Conservation (phyloP, 805 yeast genomes). For the Saturnispora quitensis region DNA sequence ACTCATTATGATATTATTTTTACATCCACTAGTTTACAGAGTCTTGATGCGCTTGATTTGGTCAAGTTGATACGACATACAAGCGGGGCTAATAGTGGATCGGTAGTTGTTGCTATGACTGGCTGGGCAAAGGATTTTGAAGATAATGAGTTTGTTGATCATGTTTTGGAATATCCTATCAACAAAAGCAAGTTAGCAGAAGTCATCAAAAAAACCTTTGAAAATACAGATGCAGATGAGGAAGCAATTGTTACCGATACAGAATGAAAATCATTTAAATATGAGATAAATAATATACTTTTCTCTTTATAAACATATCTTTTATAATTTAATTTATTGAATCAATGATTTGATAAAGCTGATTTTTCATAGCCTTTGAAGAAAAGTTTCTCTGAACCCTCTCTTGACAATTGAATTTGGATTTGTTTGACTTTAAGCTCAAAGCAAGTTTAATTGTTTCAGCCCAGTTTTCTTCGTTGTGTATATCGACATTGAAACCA, state of each 20-base stretch:
- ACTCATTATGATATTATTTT: slow-evolving; percentile 78
- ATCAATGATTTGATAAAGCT: slow-evolving; percentile 13
- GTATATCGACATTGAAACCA: slow-evolving; percentile 47
- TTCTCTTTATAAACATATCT: background rate
- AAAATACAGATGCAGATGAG: slow-evolving; percentile 16
- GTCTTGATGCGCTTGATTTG: slow-evolving; percentile 65
- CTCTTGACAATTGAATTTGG: slow-evolving; percentile 20
- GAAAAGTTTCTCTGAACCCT: slow-evolving; percentile 35
- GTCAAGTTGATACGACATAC: slow-evolving; percentile 70
- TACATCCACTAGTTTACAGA: slow-evolving; percentile 61
- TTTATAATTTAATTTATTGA: background rate
- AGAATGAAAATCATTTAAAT: slow-evolving; percentile 12
- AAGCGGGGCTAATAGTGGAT: slow-evolving; percentile 61
- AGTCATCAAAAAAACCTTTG: slow-evolving; percentile 20
- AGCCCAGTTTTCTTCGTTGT: slow-evolving; percentile 47
- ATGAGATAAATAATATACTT: background rate
- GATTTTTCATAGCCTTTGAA: slow-evolving; percentile 34
- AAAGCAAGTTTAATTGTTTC: slow-evolving; percentile 33
- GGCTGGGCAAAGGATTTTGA: slow-evolving; percentile 61
- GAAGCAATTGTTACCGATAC: slow-evolving; percentile 29
- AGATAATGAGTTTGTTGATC: slow-evolving; percentile 47
- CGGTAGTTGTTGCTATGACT: slow-evolving; percentile 72
- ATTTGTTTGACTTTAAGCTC: slow-evolving; percentile 16
- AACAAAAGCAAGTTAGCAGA: slow-evolving; percentile 27
- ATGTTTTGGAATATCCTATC: slow-evolving; percentile 67